A percentile compares a stretch with the other conserved stretches of the same genome.
Conservation (phyloP, 108 stramenopile genomes). For the Fistulifera solaris region DNA sequence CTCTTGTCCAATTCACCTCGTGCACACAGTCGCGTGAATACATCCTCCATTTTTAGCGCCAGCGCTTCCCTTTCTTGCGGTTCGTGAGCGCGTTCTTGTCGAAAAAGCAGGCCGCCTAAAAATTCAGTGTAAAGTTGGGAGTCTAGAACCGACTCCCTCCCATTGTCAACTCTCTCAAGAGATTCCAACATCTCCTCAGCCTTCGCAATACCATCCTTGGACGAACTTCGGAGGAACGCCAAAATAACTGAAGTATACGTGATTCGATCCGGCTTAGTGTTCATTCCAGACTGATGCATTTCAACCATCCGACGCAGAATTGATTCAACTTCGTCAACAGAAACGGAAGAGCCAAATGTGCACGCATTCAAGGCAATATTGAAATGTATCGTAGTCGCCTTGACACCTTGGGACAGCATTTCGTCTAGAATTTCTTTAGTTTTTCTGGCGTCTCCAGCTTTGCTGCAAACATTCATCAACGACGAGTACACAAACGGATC, state of each 20-base stretch:
- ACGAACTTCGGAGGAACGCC: background rate
- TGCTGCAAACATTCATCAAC: background rate
- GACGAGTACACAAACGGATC: background rate
- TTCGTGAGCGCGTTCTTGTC: background rate
- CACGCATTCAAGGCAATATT: background rate
- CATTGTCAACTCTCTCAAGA: background rate
- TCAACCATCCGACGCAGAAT: background rate
- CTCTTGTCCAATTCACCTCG: background rate
- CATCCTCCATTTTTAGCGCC: background rate
- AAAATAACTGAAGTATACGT: background rate
- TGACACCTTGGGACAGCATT: background rate
- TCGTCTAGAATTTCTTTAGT: background rate
- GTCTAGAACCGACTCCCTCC: background rate
- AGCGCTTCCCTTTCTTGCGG: background rate
- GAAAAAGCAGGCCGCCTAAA: background rate
- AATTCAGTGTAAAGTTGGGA: background rate
- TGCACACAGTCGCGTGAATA: background rate
- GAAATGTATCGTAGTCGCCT: background rate
- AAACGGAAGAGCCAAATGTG: background rate
- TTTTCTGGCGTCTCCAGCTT: background rate
- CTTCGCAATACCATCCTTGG: background rate
- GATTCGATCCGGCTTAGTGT: background rate
- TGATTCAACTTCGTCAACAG: too few relatives aligned
- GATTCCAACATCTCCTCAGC: background rate
- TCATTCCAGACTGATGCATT: background rate